A percentile compares a stretch with the other conserved stretches of the same genome.
Evolutionary conservation across 2,329 filamentous ascomycete genomes (phyloP).

Genomic region (Coniella lustricola): DNA sequence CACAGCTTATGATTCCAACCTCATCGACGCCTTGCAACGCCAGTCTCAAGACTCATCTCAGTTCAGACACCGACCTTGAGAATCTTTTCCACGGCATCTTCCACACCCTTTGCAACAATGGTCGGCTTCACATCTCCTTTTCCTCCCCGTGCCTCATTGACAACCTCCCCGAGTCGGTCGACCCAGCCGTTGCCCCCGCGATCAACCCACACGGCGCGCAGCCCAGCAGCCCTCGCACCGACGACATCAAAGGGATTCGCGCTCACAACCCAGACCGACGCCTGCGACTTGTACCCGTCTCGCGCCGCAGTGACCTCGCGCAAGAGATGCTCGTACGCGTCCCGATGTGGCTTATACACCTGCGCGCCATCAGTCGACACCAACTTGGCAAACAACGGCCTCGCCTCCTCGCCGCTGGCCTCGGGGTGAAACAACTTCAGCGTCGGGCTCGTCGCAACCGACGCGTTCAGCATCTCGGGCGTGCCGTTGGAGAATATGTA

Average conservation of each 20-base stretch:
- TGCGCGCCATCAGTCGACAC: conserved; percentile 54
- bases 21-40: background rate
- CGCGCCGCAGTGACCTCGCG: conserved; percentile 38
- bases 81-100: conserved; percentile 44
- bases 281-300: conserved; percentile 24
- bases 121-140: conserved; percentile 39
- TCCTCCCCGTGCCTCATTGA: conserved; percentile 12
- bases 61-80: conserved; percentile 11
- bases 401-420: background rate
- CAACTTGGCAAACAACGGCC: conserved; percentile 43
- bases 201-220: conserved; percentile 63
- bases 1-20: too few relatives aligned
- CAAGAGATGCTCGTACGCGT: conserved; percentile 54
- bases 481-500: conserved; percentile 58
- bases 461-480: conserved; percentile 40
- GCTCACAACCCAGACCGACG: conserved; percentile 58
- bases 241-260: conserved; percentile 68
- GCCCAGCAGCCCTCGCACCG: conserved; percentile 53
- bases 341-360: conserved; percentile 59
- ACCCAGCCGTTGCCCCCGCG: conserved; percentile 55
- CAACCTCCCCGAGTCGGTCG: conserved; percentile 49
- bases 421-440: conserved; percentile 32
- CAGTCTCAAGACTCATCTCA: background rate
- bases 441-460: conserved; percentile 49
- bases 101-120: conserved; percentile 46